Evolutionary conservation across 345 rosid species (phyloP), one percentile per base, ranked within the genome.

Genomic region (Sisymbrium irio): DNA sequence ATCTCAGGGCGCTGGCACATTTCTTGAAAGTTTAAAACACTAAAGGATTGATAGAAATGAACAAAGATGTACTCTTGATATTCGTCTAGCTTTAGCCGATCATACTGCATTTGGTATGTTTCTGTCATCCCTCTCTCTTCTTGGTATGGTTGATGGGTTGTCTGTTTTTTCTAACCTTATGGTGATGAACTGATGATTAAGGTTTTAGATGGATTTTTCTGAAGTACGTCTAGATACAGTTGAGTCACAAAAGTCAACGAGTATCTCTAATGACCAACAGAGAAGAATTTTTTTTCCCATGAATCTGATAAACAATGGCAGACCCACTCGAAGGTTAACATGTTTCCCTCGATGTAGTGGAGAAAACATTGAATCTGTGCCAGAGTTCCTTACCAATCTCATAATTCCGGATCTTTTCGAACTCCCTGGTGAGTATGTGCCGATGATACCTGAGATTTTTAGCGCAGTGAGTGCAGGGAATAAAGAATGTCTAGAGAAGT

Each of bases 121-220:
- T n/a, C 47, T 27, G 4, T 27, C 25, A 22, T 42, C 46, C 5
- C 46, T 7, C 6, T 7, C 47, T 5, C 47, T 42, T 42, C 47
- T 42, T n/a, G 15, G 14, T 39, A 39, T 39, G 19, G 19, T 3
- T 13, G 17, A 32, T 32, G 35, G 7, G 0, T 32, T 5, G 7
- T 32, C 35, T 32, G 8, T 32, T 32, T 32, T 6, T 32, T 32
- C 7, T 32, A 5, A 32, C 7, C 35, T 32, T 32, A 32, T 32
- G 35, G 35, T 32, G 7, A 32, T 20, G 42, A 22, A 8, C 8
- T 32, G 7, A 32, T 20, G 42, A 22, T 45, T 33, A 9, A 69
- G 56, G 33, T 14, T 59, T 69, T 6, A 32, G 28, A 70, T 70
- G 57, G 42, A 69, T 9, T 12, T 4, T 58, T 70, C 66, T 20